Conservation (phyloP, 257 asterid species). For the Cynanchum wilfordii region DNA sequence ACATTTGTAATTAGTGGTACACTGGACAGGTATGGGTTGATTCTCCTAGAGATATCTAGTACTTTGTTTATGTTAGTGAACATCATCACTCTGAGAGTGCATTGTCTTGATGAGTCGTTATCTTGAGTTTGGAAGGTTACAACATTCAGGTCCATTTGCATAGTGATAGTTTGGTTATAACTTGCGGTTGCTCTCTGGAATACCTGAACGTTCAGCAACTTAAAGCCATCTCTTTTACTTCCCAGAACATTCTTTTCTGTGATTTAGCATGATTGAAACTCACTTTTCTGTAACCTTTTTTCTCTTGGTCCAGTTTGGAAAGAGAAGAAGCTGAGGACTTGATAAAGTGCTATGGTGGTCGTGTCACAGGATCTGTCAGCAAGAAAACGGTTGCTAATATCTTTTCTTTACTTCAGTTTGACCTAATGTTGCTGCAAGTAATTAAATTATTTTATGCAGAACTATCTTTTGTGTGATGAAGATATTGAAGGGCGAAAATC, state of each 20-base stretch:
- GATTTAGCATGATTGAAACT: not conserved
- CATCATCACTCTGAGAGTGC: not conserved
- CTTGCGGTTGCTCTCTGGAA: not conserved
- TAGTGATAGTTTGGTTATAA: not conserved
- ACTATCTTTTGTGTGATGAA: slow-evolving; percentile 92
- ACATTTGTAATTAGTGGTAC: slow-evolving; percentile 99
- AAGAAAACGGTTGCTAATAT: slow-evolving; percentile 81
- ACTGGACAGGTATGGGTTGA: slow-evolving; percentile 70
- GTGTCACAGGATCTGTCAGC: slow-evolving; percentile 98
- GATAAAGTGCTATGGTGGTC: slow-evolving; percentile 95
- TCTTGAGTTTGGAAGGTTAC: slow-evolving; percentile 4
- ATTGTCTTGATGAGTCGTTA: not conserved
- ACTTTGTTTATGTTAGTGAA: not conserved
- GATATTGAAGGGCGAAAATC: slow-evolving; percentile 94
- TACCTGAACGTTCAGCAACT: not conserved
- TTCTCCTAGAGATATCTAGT: slow-evolving; percentile 9
- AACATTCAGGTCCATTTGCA: not conserved
- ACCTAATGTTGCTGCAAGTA: slow-evolving; percentile 15
- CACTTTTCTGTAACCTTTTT: slow-evolving; percentile 5
- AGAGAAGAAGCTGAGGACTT: slow-evolving; percentile 99
- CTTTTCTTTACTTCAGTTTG: slow-evolving; percentile 11
- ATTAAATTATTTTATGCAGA: slow-evolving; percentile 47
- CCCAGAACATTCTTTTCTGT: not conserved
- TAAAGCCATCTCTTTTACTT: not conserved
- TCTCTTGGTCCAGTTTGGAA: slow-evolving; percentile 67